Conservation (phyloP, 2,329 filamentous ascomycete genomes). For the Cercospora sp. region DNA sequence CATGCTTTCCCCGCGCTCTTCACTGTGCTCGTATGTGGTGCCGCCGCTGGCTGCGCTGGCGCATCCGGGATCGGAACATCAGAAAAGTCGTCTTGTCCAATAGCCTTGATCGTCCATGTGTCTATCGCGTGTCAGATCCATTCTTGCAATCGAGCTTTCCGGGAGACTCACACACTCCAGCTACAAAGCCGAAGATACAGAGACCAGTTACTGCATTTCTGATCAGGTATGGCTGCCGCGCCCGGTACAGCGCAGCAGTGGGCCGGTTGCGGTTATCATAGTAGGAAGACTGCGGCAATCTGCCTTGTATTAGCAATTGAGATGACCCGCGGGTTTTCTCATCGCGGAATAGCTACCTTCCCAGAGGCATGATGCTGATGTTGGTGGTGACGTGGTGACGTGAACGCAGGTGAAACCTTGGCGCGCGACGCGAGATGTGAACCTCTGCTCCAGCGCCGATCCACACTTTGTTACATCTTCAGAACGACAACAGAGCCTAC, state of each 20-base stretch:
- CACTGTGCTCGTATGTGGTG: constrained; percentile 28
- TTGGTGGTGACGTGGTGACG: background rate
- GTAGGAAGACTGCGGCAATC: constrained; percentile 72
- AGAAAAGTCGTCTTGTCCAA: constrained; percentile 95
- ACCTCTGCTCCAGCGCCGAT: background rate
- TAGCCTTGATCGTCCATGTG: constrained; percentile 72
- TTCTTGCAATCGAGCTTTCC: background rate
- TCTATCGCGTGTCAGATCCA: constrained; percentile 49
- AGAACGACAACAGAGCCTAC: background rate
- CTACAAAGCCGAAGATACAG: constrained; percentile 71
- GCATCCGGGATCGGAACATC: constrained; percentile 87
- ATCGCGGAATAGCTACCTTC: constrained; percentile 18
- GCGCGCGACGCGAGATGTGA: background rate
- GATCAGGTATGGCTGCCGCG: constrained; percentile 85
- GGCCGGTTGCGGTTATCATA: constrained; percentile 87
- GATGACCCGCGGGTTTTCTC: background rate
- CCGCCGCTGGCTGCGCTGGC: constrained; percentile 52
- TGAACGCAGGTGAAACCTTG: background rate
- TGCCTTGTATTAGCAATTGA: constrained; percentile 5
- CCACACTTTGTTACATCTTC: background rate
- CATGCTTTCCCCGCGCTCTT: constrained; percentile 30
- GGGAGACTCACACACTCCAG: constrained; percentile 75
- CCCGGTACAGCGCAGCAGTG: constrained; percentile 84
- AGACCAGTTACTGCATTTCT: constrained; percentile 83
- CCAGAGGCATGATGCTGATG: constrained; percentile 26